Evolutionary conservation across 2,329 filamentous ascomycete species (phyloP).

Genomic region (Penicillium griseofulvum): DNA sequence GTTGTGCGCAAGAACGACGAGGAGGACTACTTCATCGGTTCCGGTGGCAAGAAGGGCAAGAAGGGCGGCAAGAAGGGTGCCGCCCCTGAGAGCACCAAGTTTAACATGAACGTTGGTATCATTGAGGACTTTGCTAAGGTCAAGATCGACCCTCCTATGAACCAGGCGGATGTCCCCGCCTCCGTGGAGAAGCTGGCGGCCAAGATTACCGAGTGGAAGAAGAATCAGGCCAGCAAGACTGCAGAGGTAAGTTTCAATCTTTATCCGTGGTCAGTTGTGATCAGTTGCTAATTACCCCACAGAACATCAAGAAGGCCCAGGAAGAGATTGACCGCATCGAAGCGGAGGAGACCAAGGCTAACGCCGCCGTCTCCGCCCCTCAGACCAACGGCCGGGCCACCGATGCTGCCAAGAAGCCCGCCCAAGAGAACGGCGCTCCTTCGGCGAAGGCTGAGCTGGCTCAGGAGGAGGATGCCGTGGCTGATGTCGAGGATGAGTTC

Average conservation of each 20-base stretch:
- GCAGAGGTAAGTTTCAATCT: slow-evolving; percentile 67
- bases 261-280: background rate
- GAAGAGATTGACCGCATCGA: slow-evolving; percentile 87
- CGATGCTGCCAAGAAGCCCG: slow-evolving; percentile 55
- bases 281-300: slow-evolving; percentile 26
- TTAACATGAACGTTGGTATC: slow-evolving; percentile 85
- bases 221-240: slow-evolving; percentile 84
- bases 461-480: slow-evolving; percentile 59
- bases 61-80: slow-evolving; percentile 70
- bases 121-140: slow-evolving; percentile 86
- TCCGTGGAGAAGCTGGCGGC: slow-evolving; percentile 85
- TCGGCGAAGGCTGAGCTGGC: slow-evolving; percentile 54
- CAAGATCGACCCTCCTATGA: slow-evolving; percentile 83
- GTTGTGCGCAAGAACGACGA: slow-evolving; percentile 85
- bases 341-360: slow-evolving; percentile 62
- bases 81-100: slow-evolving; percentile 57
- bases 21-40: slow-evolving; percentile 75
- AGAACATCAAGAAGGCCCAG: slow-evolving; percentile 97
- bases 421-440: slow-evolving; percentile 53
- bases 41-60: slow-evolving; percentile 79
- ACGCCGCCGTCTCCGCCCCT: slow-evolving; percentile 33
- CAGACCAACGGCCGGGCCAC: slow-evolving; percentile 43
- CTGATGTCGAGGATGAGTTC: slow-evolving; percentile 59
- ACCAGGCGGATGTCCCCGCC: slow-evolving; percentile 73
- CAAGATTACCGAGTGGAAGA: slow-evolving; percentile 89